These are phyloP conservation scores for Tribonema minus DNA, from an alignment of 108 stramenopile species.

Conservation along the genomic window DNA sequence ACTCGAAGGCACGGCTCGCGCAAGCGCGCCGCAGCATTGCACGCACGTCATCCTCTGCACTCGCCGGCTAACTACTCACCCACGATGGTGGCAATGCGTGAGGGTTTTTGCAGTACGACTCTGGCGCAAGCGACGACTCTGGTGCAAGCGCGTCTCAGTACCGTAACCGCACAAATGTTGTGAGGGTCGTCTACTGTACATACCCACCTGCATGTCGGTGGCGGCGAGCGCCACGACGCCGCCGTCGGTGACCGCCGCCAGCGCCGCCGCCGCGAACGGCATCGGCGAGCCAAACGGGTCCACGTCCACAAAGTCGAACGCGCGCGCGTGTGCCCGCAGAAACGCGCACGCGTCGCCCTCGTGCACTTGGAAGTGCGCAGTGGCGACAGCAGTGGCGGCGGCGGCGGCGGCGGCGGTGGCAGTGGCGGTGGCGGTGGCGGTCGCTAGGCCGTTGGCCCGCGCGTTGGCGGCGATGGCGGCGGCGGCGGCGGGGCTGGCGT, in stretches of 20 bases:
- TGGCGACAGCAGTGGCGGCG: background rate
- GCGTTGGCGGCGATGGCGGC: background rate
- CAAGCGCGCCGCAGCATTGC: no score
- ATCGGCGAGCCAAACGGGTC: slow-evolving; percentile 32
- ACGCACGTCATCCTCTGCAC: no score
- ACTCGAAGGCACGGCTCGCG: no score
- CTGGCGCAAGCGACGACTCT: no score
- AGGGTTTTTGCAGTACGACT: no score
- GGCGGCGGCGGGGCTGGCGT: background rate
- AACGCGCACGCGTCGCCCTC: background rate
- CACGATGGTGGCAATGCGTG: no score
- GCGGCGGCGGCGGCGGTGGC: background rate
- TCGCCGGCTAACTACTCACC: no score
- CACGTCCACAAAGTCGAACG: slow-evolving; percentile 21
- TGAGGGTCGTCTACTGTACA: no score
- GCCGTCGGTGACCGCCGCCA: slow-evolving; percentile 1
- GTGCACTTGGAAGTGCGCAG: background rate
- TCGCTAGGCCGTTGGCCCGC: slow-evolving; percentile 1
- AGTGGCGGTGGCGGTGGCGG: background rate
- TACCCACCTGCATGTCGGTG: slow-evolving; percentile 11
- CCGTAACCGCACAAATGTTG: no score
- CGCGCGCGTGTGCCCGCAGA: background rate
- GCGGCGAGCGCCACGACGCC: slow-evolving; percentile 29
- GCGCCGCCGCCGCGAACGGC: slow-evolving; percentile 14
- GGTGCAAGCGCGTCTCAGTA: no score